Evolutionary conservation across 257 asterid genomes (phyloP), one percentile per base, ranked within the genome.

Genomic region (Ophiorrhiza pumila): DNA sequence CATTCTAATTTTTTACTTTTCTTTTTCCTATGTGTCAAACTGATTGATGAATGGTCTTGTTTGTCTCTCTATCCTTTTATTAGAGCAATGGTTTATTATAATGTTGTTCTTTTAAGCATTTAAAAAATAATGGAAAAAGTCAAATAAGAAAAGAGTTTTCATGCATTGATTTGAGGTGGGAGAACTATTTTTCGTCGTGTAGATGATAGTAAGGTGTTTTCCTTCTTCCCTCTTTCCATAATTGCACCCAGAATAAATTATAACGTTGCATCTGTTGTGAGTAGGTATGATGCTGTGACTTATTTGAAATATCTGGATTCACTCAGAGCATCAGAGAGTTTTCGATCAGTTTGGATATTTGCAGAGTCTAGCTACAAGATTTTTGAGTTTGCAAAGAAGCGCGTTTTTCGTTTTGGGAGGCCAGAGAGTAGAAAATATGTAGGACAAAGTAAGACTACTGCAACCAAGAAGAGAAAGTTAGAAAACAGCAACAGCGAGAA

Each of bases 321-420:
- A 12, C 85, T 94, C 76, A 87, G 99, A 86, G 99, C 97, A 80
- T 90, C 98, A 65, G 99, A 94, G 87, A 91, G 97, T 85, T 94
- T 91, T 66, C 93, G 98, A 55, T 91, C 98, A 63, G 94, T 94
- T 82, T 94, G 99, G 99, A 87, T 94, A 77, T 94, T 94, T 84
- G 96, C 98, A 52, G 98, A 94, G 85, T 89, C 99, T 74, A 94
- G 99, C 81, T 88, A 88, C 90, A 94, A 91, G 90, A 90, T 94
- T 71, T 94, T 94, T 74, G 99, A 91, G 83, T 81, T 77, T 72
- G 99, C 99, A 69, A 94, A 91, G 86, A 91, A 86, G 88, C 93
- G 99, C 73, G 99, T 94, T 61, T 94, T 88, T 83, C 88, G 81
- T 76, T 88, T 88, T 84, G 93, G 99, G 82, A 85, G 93, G 88